Conservation (phyloP, 2,329 filamentous ascomycete species). For the Thielaviopsis musarum region DNA sequence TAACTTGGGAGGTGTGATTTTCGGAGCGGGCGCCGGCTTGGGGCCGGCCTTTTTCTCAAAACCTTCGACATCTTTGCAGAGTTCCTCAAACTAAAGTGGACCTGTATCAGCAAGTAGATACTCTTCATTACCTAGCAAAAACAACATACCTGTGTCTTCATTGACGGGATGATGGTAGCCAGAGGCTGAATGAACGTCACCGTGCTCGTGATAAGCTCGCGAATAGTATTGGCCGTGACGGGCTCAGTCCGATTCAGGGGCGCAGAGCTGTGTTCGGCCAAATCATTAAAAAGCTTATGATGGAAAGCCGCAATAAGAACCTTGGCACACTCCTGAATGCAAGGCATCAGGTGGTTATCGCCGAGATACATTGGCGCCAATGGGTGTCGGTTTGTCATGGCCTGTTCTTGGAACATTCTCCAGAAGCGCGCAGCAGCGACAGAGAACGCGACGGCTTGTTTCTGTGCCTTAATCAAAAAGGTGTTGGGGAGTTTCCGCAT, state of each 20-base stretch:
- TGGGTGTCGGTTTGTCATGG: slow-evolving; percentile 16
- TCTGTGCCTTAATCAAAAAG: slow-evolving; percentile 22
- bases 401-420: slow-evolving; percentile 19
- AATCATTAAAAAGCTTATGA: slow-evolving; percentile 20
- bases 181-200: slow-evolving; percentile 21
- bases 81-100: neutral
- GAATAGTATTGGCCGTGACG: slow-evolving; percentile 19
- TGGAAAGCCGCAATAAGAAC: slow-evolving; percentile 22
- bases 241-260: slow-evolving; percentile 21
- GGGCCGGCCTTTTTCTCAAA: slow-evolving; percentile 3
- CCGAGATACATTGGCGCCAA: slow-evolving; percentile 13
- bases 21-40: neutral
- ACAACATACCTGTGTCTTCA: slow-evolving; percentile 12
- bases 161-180: slow-evolving; percentile 14
- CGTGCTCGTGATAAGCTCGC: slow-evolving; percentile 20
- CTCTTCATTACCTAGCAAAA: neutral
- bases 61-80: slow-evolving; percentile 2
- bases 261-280: slow-evolving; percentile 22
- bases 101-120: neutral
- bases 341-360: slow-evolving; percentile 12
- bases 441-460: slow-evolving; percentile 24
- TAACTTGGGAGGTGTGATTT: neutral
- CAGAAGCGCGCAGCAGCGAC: slow-evolving; percentile 23
- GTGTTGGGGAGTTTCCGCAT: slow-evolving; percentile 21
- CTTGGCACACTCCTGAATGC: slow-evolving; percentile 14